Evolutionary conservation across 352 stramenopile genomes (phyloP).

Genomic region (Globisporangium ultimum): DNA sequence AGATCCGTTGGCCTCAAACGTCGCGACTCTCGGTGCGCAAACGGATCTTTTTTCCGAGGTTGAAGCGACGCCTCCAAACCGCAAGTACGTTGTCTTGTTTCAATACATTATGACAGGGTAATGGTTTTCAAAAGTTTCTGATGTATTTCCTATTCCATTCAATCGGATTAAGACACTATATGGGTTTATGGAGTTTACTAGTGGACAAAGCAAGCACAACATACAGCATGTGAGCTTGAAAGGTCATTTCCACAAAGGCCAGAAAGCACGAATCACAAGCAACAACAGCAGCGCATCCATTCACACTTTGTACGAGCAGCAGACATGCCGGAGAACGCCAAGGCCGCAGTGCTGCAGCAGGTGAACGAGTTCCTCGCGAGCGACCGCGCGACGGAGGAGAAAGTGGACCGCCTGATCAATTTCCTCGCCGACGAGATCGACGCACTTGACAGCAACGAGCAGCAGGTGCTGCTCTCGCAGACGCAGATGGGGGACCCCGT

Average conservation of each 20-base stretch:
- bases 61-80: not conserved
- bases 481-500: not conserved
- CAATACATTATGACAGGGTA: not conserved
- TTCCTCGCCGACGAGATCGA: constrained; percentile 15
- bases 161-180: too few relatives aligned
- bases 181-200: too few relatives aligned
- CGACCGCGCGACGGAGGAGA: constrained; percentile 1
- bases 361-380: constrained; percentile 7
- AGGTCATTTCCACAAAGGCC: too few relatives aligned
- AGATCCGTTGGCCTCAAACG: not conserved
- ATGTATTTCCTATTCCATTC: too few relatives aligned
- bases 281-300: too few relatives aligned
- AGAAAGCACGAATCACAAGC: too few relatives aligned
- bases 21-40: not conserved
- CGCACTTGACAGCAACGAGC: not conserved
- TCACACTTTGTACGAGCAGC: too few relatives aligned
- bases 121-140: too few relatives aligned
- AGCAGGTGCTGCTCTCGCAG: constrained; percentile 1
- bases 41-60: not conserved
- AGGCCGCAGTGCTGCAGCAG: not conserved
- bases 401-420: constrained; percentile 7
- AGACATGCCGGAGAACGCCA: not conserved
- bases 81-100: too few relatives aligned
- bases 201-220: too few relatives aligned
- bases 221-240: too few relatives aligned